Percentiles rank a stretch among this genome's conserved stretches.
Conservation (phyloP, 2,329 filamentous ascomycete genomes). For the Verticillium alfalfae region DNA sequence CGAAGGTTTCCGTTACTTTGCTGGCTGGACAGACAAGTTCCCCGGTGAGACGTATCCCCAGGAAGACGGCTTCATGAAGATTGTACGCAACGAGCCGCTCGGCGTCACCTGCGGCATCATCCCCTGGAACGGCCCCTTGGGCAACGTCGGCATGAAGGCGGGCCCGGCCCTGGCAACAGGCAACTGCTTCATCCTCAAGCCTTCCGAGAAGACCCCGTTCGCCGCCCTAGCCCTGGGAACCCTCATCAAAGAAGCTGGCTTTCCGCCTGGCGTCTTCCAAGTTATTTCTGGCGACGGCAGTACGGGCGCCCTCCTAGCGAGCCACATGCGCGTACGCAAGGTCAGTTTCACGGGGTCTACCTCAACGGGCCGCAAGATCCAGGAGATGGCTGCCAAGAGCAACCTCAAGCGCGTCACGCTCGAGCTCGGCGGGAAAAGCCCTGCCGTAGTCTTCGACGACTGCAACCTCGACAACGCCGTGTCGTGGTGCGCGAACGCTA, state of each 20-base stretch:
- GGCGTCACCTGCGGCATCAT: conserved; percentile 22
- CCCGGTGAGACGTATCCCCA: conserved; percentile 17
- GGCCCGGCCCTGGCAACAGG: conserved; percentile 36
- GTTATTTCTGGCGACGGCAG: conserved; percentile 33
- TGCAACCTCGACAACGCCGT: conserved; percentile 57
- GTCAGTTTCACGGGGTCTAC: conserved; percentile 70
- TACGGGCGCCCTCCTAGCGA: conserved; percentile 17
- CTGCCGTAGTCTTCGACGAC: conserved; percentile 60
- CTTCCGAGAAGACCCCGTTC: conserved; percentile 36
- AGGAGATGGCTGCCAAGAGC: conserved; percentile 52
- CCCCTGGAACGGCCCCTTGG: conserved; percentile 34
- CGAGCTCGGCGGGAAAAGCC: conserved; percentile 66
- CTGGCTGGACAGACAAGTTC: conserved; percentile 16
- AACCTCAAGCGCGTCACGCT: conserved; percentile 68
- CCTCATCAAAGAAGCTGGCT: conserved; percentile 32
- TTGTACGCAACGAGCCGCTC: conserved; percentile 26
- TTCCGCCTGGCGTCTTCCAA: conserved; percentile 37
- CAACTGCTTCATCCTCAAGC: conserved; percentile 37
- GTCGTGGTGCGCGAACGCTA: conserved; percentile 24
- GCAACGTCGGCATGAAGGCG: conserved; percentile 30
- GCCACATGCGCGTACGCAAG: conserved; percentile 36
- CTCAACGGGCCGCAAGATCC: conserved; percentile 59
- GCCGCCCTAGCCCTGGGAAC: conserved; percentile 25
- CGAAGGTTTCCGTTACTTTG: conserved; percentile 30
- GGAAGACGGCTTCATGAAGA: conserved; percentile 38